phyloP scores from a whole-genome alignment of 768 basidiomycete genomes.

The Rhizopogon rudus region DNA sequence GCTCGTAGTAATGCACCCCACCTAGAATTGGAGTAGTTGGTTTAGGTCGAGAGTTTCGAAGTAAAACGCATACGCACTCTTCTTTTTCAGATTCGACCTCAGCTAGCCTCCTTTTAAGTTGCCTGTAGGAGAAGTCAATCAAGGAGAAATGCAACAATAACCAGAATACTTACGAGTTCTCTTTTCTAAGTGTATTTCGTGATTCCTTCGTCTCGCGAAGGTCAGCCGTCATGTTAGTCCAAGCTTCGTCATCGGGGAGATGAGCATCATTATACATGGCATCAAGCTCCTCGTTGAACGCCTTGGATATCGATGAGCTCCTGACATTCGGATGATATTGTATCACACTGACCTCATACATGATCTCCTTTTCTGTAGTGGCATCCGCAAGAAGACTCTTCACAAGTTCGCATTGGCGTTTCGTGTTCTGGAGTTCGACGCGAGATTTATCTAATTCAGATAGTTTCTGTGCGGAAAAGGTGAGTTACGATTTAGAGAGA shows the following conservation, averaged over 20 bases:
- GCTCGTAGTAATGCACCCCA: conserved; percentile 59
- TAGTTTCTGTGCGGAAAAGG: conserved; percentile 39
- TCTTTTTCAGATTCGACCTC: conserved; percentile 73
- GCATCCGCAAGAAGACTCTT: conserved; percentile 74
- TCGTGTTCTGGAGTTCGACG: conserved; percentile 62
- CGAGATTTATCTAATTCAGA: conserved; percentile 58
- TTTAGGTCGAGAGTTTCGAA: conserved; percentile 1
- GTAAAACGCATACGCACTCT: conserved; percentile 49
- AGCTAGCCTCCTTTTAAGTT: conserved; percentile 63
- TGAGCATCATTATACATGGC: conserved; percentile 84
- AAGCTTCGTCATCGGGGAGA: conserved; percentile 80
- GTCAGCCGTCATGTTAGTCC: conserved; percentile 71
- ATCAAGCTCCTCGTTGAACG: conserved; percentile 92
- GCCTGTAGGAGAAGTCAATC: conserved; percentile 33
- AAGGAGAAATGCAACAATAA: neutral
- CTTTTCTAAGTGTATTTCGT: conserved; percentile 66
- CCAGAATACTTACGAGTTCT: conserved; percentile 65
- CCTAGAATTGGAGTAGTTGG: conserved; percentile 31
- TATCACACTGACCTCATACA: conserved; percentile 72
- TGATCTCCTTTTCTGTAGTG: conserved; percentile 85
- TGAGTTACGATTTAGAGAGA: neutral
- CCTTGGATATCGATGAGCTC: conserved; percentile 38
- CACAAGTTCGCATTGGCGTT: conserved; percentile 73
- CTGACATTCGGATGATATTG: neutral
- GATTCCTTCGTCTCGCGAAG: conserved; percentile 69